Evolutionary conservation across 371 early-diverging fungal genomes (phyloP).

Genomic region (Lichtheimia ramosa): DNA sequence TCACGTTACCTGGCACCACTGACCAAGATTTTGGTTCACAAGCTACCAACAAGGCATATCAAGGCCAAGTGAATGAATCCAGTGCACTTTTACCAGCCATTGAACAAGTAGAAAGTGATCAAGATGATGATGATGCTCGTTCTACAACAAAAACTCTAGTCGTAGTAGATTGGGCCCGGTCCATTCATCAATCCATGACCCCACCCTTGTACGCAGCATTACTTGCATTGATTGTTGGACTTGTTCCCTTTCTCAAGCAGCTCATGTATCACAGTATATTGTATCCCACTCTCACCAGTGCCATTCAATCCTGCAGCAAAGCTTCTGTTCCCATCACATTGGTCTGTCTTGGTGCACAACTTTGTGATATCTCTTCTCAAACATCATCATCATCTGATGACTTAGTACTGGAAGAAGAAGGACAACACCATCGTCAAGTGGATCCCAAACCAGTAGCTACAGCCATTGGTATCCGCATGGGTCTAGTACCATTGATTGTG

Average conservation of each 20-base stretch:
- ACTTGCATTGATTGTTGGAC: conserved; percentile 56
- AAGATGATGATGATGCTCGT: not conserved
- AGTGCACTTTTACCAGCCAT: not conserved
- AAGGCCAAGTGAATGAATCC: not conserved
- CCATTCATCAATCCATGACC: conserved; percentile 44
- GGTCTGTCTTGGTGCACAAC: conserved; percentile 70
- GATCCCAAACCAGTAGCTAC: conserved; percentile 29
- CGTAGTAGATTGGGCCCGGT: not conserved
- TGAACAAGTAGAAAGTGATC: not conserved
- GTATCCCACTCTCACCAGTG: conserved; percentile 55
- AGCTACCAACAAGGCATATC: not conserved
- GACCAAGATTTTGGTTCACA: not conserved
- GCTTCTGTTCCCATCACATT: conserved; percentile 73
- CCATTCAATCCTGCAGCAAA: conserved; percentile 66
- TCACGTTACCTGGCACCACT: not conserved
- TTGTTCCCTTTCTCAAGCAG: conserved; percentile 48
- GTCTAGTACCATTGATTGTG: conserved; percentile 41
- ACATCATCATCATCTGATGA: not conserved
- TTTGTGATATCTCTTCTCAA: conserved; percentile 21
- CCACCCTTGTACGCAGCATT: conserved; percentile 69
- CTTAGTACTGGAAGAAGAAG: too few species aligned
- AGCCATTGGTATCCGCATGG: conserved; percentile 43
- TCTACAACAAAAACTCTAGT: not conserved
- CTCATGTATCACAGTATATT: conserved; percentile 53
- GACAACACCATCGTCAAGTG: conserved; percentile 2